Conservation (phyloP, 495 filamentous ascomycete species). For the Echria macrotheca region DNA sequence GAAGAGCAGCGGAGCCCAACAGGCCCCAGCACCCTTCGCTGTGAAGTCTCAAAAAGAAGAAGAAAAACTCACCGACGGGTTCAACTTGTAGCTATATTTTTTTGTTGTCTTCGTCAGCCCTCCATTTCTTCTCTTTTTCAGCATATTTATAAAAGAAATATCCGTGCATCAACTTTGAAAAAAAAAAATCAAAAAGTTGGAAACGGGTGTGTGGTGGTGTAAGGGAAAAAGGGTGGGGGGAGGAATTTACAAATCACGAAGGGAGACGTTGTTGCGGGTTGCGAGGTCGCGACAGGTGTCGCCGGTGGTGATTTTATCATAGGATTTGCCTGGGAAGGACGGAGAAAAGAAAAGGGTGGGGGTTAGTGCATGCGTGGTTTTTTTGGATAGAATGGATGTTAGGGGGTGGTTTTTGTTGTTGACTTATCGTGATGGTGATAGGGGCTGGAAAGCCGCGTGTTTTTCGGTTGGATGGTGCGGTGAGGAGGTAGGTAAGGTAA, state of each 20-base stretch:
- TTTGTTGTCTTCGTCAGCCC: not conserved
- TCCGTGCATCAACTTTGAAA: not conserved
- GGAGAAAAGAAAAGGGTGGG: not conserved
- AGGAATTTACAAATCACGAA: constrained; percentile 9
- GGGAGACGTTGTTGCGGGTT: not conserved
- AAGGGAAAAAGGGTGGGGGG: no score
- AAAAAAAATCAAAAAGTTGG: not conserved
- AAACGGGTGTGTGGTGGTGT: not conserved
- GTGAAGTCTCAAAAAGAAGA: no score
- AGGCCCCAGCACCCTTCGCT: no score
- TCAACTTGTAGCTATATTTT: constrained; percentile 18
- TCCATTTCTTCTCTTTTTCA: no score
- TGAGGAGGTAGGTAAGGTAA: no score
- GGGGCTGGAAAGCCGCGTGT: no score
- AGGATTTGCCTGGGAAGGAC: constrained; percentile 9
- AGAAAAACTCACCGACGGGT: constrained; percentile 22
- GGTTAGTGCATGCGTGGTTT: not conserved
- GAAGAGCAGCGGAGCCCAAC: constrained; percentile 10
- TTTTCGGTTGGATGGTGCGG: no score
- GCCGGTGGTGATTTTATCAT: constrained; percentile 5
- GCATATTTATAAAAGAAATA: no score
- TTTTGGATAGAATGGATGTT: not conserved
- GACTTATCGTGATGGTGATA: no score
- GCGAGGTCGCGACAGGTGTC: constrained; percentile 11
- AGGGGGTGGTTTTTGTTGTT: no score